Percentiles rank a stretch among this genome's conserved stretches.
Conservation (phyloP, 257 asterid species). For the Eucommia ulmoides region DNA sequence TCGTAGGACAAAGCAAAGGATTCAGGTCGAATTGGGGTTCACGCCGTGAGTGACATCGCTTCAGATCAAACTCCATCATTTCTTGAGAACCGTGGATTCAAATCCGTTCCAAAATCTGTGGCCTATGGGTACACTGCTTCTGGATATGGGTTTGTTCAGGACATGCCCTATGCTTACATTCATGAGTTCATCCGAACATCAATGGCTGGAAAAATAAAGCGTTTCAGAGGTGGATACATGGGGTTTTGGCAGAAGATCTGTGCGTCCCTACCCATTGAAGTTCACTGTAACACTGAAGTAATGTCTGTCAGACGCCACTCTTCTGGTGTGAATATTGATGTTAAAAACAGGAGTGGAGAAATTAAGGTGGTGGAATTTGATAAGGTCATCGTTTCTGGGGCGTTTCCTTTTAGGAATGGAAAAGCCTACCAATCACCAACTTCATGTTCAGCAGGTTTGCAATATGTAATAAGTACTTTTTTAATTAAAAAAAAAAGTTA, state of each 20-base stretch:
- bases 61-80: constrained; percentile 49
- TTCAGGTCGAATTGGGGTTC: constrained; percentile 59
- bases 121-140: constrained; percentile 81
- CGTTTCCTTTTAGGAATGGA: constrained; percentile 55
- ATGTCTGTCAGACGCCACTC: constrained; percentile 34
- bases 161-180: constrained; percentile 69
- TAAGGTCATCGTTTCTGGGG: constrained; percentile 56
- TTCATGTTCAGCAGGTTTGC: constrained; percentile 22
- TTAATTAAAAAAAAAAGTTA: no score
- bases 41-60: constrained; percentile 48
- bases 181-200: constrained; percentile 78
- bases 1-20: constrained; percentile 61
- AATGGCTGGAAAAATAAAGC: constrained; percentile 79
- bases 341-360: constrained; percentile 24
- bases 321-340: constrained; percentile 17
- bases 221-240: constrained; percentile 70
- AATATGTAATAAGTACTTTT: background rate
- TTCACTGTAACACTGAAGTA: constrained; percentile 60
- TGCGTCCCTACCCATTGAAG: constrained; percentile 34
- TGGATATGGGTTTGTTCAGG: constrained; percentile 76
- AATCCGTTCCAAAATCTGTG: constrained; percentile 62
- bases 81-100: constrained; percentile 46
- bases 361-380: constrained; percentile 34
- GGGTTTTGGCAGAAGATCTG: constrained; percentile 58
- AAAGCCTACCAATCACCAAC: constrained; percentile 43